Percentiles rank a stretch among this genome's conserved stretches.
These are phyloP conservation scores for Microsporum canis DNA, from an alignment of 2,329 filamentous ascomycete species.

Conservation along the genomic window DNA sequence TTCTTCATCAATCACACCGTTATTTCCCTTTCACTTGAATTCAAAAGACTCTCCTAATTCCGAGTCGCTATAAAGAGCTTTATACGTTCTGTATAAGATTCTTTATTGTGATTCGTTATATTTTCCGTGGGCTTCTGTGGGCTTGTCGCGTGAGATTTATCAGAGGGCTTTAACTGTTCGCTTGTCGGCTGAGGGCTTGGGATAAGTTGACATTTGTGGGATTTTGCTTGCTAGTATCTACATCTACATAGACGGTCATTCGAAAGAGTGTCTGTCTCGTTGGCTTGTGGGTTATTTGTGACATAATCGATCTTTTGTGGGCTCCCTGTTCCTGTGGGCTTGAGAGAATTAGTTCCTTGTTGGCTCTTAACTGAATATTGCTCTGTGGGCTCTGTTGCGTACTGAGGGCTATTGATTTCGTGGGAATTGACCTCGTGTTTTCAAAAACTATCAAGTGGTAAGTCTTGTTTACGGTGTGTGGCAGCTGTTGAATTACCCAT, in stretches of 20 bases:
- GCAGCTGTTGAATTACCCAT: not conserved
- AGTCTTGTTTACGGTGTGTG: not conserved
- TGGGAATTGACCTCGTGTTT: not conserved
- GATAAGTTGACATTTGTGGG: conserved; percentile 14
- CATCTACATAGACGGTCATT: conserved; percentile 25
- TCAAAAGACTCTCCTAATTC: conserved; percentile 23
- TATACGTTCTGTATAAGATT: conserved; percentile 12
- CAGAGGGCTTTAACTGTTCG: conserved; percentile 20
- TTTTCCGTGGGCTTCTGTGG: conserved; percentile 34
- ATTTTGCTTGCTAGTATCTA: conserved; percentile 4
- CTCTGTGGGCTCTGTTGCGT: conserved; percentile 17
- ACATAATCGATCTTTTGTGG: conserved; percentile 10
- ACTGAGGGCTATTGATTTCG: not conserved
- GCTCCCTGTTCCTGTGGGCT: conserved; percentile 11
- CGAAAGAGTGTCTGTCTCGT: conserved; percentile 13
- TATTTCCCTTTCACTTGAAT: conserved; percentile 9
- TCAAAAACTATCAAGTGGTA: not conserved
- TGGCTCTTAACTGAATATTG: conserved; percentile 6
- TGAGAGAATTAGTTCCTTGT: conserved; percentile 7
- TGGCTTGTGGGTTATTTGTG: conserved; percentile 1
- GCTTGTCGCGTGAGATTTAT: conserved; percentile 25
- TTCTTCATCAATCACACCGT: not conserved
- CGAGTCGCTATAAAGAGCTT: conserved; percentile 11
- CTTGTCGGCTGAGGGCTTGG: conserved; percentile 35
- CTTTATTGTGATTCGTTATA: conserved; percentile 10